Base-by-base conservation (phyloP, 768 basidiomycete genomes). In the Kwoniella mangroviensis region DNA sequence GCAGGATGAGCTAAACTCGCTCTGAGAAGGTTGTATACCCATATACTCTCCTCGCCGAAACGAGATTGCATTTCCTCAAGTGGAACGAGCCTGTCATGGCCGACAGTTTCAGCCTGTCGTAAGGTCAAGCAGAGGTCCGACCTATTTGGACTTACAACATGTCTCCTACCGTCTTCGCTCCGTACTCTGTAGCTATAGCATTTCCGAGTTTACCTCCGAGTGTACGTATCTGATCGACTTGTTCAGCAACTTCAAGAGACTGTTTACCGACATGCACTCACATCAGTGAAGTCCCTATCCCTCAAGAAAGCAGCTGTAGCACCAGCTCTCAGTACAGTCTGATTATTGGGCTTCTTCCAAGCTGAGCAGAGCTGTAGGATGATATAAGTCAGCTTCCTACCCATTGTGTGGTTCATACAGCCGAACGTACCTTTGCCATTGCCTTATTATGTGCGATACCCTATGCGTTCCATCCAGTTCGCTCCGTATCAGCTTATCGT, bases 381-480 rank as follows among this genome's bases (percentile, higher is more conserved):
- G 21, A 15, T 42, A 51, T 34, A 3, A 41, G 26, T 57, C 42
- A 63, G 62, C 24, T 62, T 43, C 21, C 60, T 10, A 21, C 53
- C 17, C 21, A 19, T 53, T 58, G 34, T 9, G 15, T 41, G 12
- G 34, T 22, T 17, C 26, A 52, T 51, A 21, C 3, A 42, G 45
- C 78, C 59, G 45, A 49, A 49, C 45, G 6, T 65, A 92, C 93
- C 87, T 99, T 99, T 0, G 97, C 92, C 26, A 98, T 86, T 75
- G 95, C 95, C 82, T 98, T 97, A 79, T 96, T 98, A 78, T 93
- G 87, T 15, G 93, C 89, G 67, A 98, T 90, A 1, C 94, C 94
- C 93, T 94, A 56, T 28, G 13, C 26, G 11, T 11, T 11, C 21
- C 17, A 43, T 34, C 24, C 43, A 43, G 1, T 24, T 1, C 34